A percentile compares a stretch with the other conserved stretches of the same genome.
These are phyloP conservation scores for Phytophthora constricta DNA, from an alignment of 352 stramenopile species.

Conservation along the genomic window DNA sequence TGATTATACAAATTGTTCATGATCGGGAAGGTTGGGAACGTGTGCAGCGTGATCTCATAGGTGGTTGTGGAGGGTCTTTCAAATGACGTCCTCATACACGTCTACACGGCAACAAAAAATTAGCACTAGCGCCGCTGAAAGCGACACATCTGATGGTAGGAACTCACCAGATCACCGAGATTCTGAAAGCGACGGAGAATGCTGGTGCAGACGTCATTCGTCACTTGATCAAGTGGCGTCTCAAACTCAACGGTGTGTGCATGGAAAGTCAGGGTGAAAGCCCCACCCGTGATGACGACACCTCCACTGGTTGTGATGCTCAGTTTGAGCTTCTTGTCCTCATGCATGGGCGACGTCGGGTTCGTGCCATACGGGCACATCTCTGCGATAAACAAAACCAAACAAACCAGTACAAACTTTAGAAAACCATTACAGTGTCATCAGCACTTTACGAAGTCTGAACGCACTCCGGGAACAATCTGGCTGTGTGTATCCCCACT, in stretches of 20 bases:
- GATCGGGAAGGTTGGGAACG: constrained; percentile 73
- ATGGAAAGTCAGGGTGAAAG: constrained; percentile 68
- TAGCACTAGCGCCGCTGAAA: constrained; percentile 2
- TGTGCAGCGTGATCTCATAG: constrained; percentile 66
- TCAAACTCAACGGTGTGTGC: constrained; percentile 77
- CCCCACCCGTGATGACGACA: constrained; percentile 39
- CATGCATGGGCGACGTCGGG: constrained; percentile 41
- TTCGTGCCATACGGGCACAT: constrained; percentile 79
- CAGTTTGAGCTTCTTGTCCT: constrained; percentile 64
- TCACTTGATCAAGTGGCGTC: constrained; percentile 53
- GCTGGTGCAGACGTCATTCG: constrained; percentile 58
- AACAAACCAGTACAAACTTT: not conserved
- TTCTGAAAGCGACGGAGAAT: constrained; percentile 80
- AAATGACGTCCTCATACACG: constrained; percentile 47
- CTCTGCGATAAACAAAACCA: constrained; percentile 35
- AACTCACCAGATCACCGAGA: constrained; percentile 59
- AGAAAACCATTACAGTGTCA: not conserved
- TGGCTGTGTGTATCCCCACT: constrained; percentile 67
- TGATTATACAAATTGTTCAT: constrained; percentile 85
- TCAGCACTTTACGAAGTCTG: not conserved
- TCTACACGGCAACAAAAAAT: constrained; percentile 19
- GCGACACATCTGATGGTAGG: not conserved
- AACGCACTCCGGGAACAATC: constrained; percentile 71
- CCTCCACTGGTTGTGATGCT: constrained; percentile 30
- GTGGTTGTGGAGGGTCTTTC: constrained; percentile 34